A percentile compares a stretch with the other conserved stretches of the same genome.
These are phyloP conservation scores for Tolypocladium nubicola DNA, from an alignment of 2,329 filamentous ascomycete species.

Conservation along the genomic window DNA sequence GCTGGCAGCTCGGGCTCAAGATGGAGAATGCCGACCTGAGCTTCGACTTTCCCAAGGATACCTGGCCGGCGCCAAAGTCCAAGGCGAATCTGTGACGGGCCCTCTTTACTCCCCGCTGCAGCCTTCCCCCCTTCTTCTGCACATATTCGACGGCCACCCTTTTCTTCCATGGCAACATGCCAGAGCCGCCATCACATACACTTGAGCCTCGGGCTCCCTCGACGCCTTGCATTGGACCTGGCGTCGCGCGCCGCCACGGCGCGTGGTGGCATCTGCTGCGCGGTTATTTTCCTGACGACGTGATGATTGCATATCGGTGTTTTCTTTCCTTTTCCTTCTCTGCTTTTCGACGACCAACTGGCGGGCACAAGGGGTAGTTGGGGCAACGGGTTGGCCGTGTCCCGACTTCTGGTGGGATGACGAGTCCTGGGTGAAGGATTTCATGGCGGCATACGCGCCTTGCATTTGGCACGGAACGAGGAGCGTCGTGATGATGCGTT, in stretches of 20 bases:
- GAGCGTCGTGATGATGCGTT: not conserved
- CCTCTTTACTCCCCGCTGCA: not conserved
- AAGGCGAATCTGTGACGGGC: not conserved
- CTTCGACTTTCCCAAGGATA: slow-evolving; percentile 17
- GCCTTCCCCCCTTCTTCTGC: not conserved
- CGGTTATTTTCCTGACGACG: not conserved
- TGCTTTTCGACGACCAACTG: not conserved
- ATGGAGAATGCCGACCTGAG: slow-evolving; percentile 24
- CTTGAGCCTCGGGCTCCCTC: not conserved
- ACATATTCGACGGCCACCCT: not conserved
- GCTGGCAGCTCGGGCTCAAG: slow-evolving; percentile 31
- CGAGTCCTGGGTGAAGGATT: not conserved
- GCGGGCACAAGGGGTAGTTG: not conserved
- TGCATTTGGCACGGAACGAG: not conserved
- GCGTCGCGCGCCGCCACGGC: not conserved
- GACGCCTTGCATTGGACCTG: not conserved
- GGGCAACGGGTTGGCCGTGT: not conserved
- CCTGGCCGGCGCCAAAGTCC: slow-evolving; percentile 8
- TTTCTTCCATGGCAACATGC: not conserved
- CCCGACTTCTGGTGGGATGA: too few relatives aligned
- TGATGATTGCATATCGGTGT: not conserved
- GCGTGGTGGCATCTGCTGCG: not conserved
- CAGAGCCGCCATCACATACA: not conserved
- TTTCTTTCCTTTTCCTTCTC: not conserved
- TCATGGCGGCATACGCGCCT: not conserved